Evolutionary conservation across 192 early-diverging fungal genomes (phyloP).

Genomic region (Gonapodya sp.): DNA sequence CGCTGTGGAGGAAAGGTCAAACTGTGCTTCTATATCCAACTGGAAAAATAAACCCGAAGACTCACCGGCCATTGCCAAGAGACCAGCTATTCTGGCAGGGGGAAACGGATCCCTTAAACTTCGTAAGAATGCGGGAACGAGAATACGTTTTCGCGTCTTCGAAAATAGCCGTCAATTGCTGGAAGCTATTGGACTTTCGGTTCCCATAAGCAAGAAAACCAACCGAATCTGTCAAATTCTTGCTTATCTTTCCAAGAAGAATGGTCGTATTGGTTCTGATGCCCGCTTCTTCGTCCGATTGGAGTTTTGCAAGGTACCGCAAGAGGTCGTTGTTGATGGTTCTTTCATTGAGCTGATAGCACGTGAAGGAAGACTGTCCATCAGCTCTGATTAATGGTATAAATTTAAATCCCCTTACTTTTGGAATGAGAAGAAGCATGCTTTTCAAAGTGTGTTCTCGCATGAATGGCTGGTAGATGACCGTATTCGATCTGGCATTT

Average conservation of each 20-base stretch:
- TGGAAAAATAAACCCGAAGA: too few relatives aligned
- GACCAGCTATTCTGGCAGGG: slow-evolving; percentile 73
- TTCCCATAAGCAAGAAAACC: slow-evolving; percentile 18
- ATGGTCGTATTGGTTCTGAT: slow-evolving; percentile 95
- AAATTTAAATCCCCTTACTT: slow-evolving; percentile 31
- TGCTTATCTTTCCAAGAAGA: slow-evolving; percentile 85
- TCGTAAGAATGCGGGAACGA: slow-evolving; percentile 74
- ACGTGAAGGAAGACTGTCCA: slow-evolving; percentile 10
- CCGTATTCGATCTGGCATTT: too few relatives aligned
- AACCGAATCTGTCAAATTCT: slow-evolving; percentile 62
- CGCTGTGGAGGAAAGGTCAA: slow-evolving; percentile 33
- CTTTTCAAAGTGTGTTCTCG: slow-evolving; percentile 87
- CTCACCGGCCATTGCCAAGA: slow-evolving; percentile 43
- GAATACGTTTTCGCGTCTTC: slow-evolving; percentile 66
- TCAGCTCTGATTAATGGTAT: background rate
- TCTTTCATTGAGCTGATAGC: slow-evolving; percentile 49
- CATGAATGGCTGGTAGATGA: slow-evolving; percentile 51
- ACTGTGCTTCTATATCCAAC: too few relatives aligned
- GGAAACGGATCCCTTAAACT: slow-evolving; percentile 80
- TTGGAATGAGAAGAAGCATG: slow-evolving; percentile 61
- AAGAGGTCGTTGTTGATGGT: slow-evolving; percentile 78
- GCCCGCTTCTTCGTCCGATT: slow-evolving; percentile 84
- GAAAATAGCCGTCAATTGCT: background rate
- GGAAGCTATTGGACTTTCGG: too few relatives aligned
- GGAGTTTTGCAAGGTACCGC: slow-evolving; percentile 76